Evolutionary conservation across 371 early-diverging fungal genomes (phyloP), one percentile per base, ranked within the genome.

Genomic region (Amoeboaphelidium occidentale): DNA sequence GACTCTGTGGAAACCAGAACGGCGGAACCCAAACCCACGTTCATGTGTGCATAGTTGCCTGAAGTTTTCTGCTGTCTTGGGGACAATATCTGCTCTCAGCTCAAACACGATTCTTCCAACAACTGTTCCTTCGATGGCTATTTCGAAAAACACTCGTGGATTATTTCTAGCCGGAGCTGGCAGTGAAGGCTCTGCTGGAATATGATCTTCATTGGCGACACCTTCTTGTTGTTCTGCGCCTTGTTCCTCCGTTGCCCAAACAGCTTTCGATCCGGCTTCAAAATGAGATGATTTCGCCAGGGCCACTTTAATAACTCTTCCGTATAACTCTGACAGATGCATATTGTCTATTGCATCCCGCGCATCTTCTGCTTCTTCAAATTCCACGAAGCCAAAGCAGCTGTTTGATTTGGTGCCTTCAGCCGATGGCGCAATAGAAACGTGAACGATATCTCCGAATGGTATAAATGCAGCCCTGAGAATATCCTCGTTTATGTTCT

Each of bases 301-400:
- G 51, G 75, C 84, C 22, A 84, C 88, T 48, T 81, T 80, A 57
- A 96, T 78, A 1, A 86, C 82, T 47, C 72, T 73, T 6, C 94
- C 94, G 57, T 69, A 74, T 23, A 96, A 59, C 63, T 92, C 93
- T 25, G 83, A 67, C 23, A 75, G 58, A 56, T 93, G 72, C 90
- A 93, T 84, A 65, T 96, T 96, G 57, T 88, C 87, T 39, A 84
- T 72, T 23, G 97, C 93, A 21, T 78, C 88, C 26, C 58, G 44
- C 2, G 89, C 86, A 64, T 96, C 94, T 25, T 70, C 76, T 6
- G 73, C 59, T 20, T 68, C 59, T 58, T 91, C 93, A 55, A 75
- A 96, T 62, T 92, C 88, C 10, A 96, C 72, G 62, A 96, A 92
- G 10, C 85, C 94, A 62, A 86, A 91, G 0, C 94, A 93, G 43